Base-by-base conservation (phyloP, 768 basidiomycete genomes). In the Boletus eberwhitei region DNA sequence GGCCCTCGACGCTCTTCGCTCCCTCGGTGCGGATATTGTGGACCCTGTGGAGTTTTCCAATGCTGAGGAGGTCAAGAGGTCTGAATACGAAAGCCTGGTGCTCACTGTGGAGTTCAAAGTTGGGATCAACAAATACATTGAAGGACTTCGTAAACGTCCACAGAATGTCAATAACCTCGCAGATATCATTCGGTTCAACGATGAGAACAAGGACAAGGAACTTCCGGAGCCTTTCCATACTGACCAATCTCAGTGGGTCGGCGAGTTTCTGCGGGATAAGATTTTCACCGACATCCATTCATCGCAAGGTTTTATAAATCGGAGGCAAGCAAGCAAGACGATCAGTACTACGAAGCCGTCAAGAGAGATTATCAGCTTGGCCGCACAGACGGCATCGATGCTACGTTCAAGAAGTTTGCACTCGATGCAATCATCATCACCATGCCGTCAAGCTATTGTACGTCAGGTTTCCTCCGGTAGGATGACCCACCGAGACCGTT, bases 41-140 rank as follows among this genome's bases (percentile, higher is more conserved):
- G 85, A 88, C 60, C 83, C 84, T 1, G 81, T 83, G 1, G 82
- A 86, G 54, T 68, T 87, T 16, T 79, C 83, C 0, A 78, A 77
- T 32, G 77, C 79, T 0, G 72, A 77, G 1, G 83, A 82, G 51
- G 74, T 84, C 38, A 59, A 73, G 19, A 56, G 55, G 1, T 78
- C 79, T 1, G 73, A 75, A 8, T 76, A 82, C 52, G 84, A 87
- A 64, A 75, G 68, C 0, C 63, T 80, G 19, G 84, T 86, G 1
- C 59, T 84, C 14, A 67, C 76, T 29, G 71, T 75, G 0, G 86
- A 87, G 59, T 81, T 87, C 71, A 87, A 85, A 74, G 84, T 79
- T 42, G 75, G 83, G 53, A 54, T 87, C 21, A 74, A 80, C 52
- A 68, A 68, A 24, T 86, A 80, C 52, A 77, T 79, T 24, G 58